Evolutionary conservation across 2,329 filamentous ascomycete genomes (phyloP).

Genomic region (Dryadomyces quercus-mongolicae): DNA sequence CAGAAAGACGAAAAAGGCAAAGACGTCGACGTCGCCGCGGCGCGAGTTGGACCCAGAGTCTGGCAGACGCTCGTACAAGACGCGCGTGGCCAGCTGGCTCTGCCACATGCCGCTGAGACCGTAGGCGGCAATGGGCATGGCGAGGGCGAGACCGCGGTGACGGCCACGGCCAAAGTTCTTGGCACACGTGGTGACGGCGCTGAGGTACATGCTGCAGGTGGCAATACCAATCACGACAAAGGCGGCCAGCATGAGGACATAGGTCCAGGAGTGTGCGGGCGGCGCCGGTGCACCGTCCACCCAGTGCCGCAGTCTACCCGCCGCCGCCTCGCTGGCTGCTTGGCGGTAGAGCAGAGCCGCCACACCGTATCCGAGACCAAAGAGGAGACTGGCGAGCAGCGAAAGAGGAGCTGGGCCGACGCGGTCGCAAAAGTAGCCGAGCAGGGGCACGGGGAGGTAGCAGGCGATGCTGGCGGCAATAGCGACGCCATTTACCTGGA

Average conservation of each 20-base stretch:
- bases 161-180: conserved; percentile 94
- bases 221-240: conserved; percentile 75
- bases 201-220: conserved; percentile 81
- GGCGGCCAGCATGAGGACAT: conserved; percentile 71
- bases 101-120: conserved; percentile 93
- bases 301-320: too few relatives aligned
- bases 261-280: conserved; percentile 45
- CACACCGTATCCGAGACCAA: conserved; percentile 69
- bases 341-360: conserved; percentile 67
- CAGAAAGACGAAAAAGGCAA: conserved; percentile 80
- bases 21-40: conserved; percentile 64
- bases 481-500: conserved; percentile 82
- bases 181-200: conserved; percentile 85
- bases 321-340: conserved; percentile 22
- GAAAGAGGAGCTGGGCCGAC: conserved; percentile 69
- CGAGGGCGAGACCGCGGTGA: conserved; percentile 78
- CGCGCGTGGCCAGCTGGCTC: conserved; percentile 70
- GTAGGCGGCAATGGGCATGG: conserved; percentile 83
- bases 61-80: conserved; percentile 58
- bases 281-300: too few relatives aligned
- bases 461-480: conserved; percentile 79
- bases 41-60: conserved; percentile 25
- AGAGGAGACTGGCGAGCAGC: conserved; percentile 58
- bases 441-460: conserved; percentile 82
- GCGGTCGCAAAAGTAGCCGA: conserved; percentile 87